Evolutionary conservation across 1,284 basidiomycete genomes (phyloP).

Genomic region (Ceratobasidium papillatum): DNA sequence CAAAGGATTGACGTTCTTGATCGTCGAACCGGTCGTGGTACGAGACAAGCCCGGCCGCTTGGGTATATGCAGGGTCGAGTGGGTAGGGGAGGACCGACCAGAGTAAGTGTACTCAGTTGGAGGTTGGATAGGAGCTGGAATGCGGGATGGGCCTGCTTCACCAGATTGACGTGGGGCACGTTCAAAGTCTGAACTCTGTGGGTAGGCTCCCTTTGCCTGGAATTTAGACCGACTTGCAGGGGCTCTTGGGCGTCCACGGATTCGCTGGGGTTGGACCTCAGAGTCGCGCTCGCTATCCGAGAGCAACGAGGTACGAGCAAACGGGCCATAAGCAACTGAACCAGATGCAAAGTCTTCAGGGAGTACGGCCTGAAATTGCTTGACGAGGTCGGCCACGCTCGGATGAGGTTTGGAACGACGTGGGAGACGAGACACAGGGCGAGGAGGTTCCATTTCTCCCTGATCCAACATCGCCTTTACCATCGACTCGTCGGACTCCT

Average conservation of each 20-base stretch:
- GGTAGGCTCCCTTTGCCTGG: conserved; percentile 45
- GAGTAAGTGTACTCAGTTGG: conserved; percentile 1
- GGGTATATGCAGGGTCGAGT: conserved; percentile 17
- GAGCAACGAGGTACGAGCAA: conserved; percentile 43
- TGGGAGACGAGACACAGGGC: conserved; percentile 70
- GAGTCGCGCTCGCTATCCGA: conserved; percentile 54
- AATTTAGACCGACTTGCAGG: conserved; percentile 34
- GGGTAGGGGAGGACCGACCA: conserved; percentile 27
- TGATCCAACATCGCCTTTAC: not conserved
- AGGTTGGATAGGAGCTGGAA: conserved; percentile 69
- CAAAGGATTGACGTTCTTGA: conserved; percentile 13
- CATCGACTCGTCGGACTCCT: conserved; percentile 13
- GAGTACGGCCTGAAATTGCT: conserved; percentile 79
- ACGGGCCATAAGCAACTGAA: conserved; percentile 41
- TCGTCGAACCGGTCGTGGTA: conserved; percentile 29
- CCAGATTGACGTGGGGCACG: conserved; percentile 73
- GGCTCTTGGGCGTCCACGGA: conserved; percentile 51
- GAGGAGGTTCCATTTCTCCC: conserved; percentile 9
- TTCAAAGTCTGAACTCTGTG: conserved; percentile 79
- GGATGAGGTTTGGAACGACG: conserved; percentile 65
- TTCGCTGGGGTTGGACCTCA: conserved; percentile 48
- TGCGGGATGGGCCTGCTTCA: conserved; percentile 51
- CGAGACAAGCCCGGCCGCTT: conserved; percentile 38
- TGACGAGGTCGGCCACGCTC: conserved; percentile 85
- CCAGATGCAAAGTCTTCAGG: conserved; percentile 53